Base-by-base conservation (phyloP, 768 basidiomycete species). In the Boletus subcaerulescens region DNA sequence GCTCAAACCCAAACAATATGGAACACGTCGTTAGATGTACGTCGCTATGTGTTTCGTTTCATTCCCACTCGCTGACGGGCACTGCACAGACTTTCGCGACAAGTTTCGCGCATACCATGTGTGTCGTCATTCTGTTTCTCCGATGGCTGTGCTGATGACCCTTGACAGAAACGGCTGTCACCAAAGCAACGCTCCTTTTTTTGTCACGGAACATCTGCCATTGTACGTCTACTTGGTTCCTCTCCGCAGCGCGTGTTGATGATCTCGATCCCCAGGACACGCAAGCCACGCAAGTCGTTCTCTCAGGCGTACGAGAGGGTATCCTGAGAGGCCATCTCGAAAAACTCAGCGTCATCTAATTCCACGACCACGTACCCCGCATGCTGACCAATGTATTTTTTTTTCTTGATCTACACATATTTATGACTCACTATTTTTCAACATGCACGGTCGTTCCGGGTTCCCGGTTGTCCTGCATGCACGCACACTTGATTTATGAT, bases 161-260 rank as follows among this genome's bases (percentile, higher is more conserved):
- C 38, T 49, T 35, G 46, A 41, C 56, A 87, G 83, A 81, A 77
- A 64, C 78, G 78, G 22, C 70, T 79, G 22, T 87, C 86, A 3
- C 82, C 84, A 2, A 69, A 76, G 33, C 71, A 76, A 26, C 76
- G 87, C 5, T 74, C 81, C 1, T 88, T 88, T 62, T 81, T 85
- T 60, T 84, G 80, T 57, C 81, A 89, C 60, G 82, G 86, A 61
- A 88, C 86, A 0, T 85, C 85, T 38, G 87, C 86, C 5, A 81
- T 87, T 43, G 86, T 86, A 62, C 48, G 84, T 78, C 1, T 31
- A 2, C 10, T 46, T 9, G 10, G 10, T 45, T 15, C 32, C 4
- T 5, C 1, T n/a, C n/a, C 24, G 13, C 22, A 5, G 4, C n/a
- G 10, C 15, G 15, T 33, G 18, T 45, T 52, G 43, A 53, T 18